Conservation (phyloP, 441 rosid species). For the Adansonia grandidieri region DNA sequence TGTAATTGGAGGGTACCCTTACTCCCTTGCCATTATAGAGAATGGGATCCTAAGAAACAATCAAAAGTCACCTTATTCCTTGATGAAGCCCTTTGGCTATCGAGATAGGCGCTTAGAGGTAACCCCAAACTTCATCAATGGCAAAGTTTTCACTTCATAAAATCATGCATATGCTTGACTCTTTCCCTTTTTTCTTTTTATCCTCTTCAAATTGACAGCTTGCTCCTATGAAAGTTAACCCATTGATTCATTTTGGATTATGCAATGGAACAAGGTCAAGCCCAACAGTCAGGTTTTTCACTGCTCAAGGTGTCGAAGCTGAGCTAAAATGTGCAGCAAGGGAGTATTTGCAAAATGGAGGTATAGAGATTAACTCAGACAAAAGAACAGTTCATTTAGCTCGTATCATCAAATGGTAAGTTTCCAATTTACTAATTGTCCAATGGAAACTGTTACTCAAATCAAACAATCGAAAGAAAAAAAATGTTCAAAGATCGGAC, state of each 20-base stretch:
- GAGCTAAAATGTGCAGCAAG: constrained; percentile 73
- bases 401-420: constrained; percentile 74
- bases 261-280: constrained; percentile 84
- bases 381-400: constrained; percentile 65
- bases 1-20: constrained; percentile 73
- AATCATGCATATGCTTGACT: not conserved
- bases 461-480: not conserved
- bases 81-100: constrained; percentile 54
- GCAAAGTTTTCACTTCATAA: not conserved
- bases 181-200: not conserved
- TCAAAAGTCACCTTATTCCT: constrained; percentile 60
- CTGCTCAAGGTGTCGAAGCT: constrained; percentile 61
- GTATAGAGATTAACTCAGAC: constrained; percentile 60
- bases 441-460: too few relatives aligned
- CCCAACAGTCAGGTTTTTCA: constrained; percentile 77
- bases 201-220: constrained; percentile 40
- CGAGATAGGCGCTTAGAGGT: constrained; percentile 66
- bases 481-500: not conserved
- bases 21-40: constrained; percentile 58
- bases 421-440: too few relatives aligned
- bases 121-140: constrained; percentile 11
- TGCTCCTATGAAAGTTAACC: constrained; percentile 55
- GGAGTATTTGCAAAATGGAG: constrained; percentile 66
- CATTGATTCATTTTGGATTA: constrained; percentile 80
- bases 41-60: constrained; percentile 75